These are phyloP conservation scores for Lepiota brunneoincarnata DNA, from an alignment of 768 basidiomycete genomes.

Conservation along the genomic window DNA sequence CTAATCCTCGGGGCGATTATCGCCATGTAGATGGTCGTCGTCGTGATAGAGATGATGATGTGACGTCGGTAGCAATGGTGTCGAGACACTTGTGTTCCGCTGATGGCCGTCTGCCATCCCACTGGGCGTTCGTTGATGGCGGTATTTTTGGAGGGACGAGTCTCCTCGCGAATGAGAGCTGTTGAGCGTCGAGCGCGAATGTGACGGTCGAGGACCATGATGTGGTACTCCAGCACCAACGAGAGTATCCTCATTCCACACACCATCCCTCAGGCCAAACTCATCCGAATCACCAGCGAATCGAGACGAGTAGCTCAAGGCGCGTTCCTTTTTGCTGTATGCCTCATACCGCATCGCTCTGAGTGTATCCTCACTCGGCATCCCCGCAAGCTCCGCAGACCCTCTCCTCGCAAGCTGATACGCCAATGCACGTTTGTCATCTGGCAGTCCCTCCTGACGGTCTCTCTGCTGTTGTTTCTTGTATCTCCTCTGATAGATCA, in stretches of 20 bases:
- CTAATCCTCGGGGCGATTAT: neutral
- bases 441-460: constrained; percentile 15
- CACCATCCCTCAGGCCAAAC: constrained; percentile 7
- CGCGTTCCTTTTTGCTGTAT: constrained; percentile 33
- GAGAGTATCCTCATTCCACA: constrained; percentile 20
- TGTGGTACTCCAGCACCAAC: constrained; percentile 5
- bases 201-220: neutral
- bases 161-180: constrained; percentile 4
- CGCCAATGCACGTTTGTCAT: constrained; percentile 21
- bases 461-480: constrained; percentile 14
- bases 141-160: neutral
- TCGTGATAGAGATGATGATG: neutral
- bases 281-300: constrained; percentile 11
- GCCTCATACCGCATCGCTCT: constrained; percentile 35
- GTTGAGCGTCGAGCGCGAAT: neutral
- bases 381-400: constrained; percentile 23
- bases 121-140: constrained; percentile 9
- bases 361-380: constrained; percentile 36
- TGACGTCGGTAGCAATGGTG: neutral
- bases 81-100: constrained; percentile 3
- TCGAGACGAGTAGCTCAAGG: constrained; percentile 11
- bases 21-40: neutral
- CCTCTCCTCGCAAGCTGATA: constrained; percentile 34
- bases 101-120: constrained; percentile 1
- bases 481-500: constrained; percentile 38